Base-by-base conservation (phyloP, 345 rosid genomes). In the Populus davidiana region DNA sequence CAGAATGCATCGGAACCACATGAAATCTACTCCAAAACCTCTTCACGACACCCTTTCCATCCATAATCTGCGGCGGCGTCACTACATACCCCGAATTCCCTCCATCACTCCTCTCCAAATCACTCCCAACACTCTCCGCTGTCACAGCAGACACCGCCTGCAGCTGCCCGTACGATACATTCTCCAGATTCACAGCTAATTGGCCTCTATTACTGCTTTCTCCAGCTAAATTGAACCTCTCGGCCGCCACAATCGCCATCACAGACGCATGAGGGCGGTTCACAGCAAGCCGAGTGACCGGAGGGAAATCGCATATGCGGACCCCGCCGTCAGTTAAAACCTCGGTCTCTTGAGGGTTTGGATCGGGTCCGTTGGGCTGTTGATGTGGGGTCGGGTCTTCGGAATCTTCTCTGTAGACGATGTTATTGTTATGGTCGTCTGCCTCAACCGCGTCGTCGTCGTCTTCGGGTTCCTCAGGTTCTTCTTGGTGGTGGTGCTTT, bases 1-100 rank as follows among this genome's bases (percentile, higher is more conserved):
- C 99, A 88, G 99, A 96, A 87, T 96, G 98, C 97, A 93, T 86
- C 49, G 99, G 99, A 75, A 96, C 86, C 54, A 88, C 90, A 82
- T 86, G 98, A 82, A 87, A 88, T 71, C 88, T 76, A 79, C 79
- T 86, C 70, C 97, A 93, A 75, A 90, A 93, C 75, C 90, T 86
- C 88, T 92, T 93, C 38, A 87, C 88, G 78, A 92, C 94, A 5
- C 99, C 99, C 80, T 84, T 83, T 43, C 99, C 98, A 79, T 90
- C 93, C 98, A 96, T 86, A 71, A 91, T 84, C 70, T 81, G 86
- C 3, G 97, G 98, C 18, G 98, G 95, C 43, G 89, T 80, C 74
- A 91, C 86, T 72, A 91, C 96, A 70, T 78, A 90, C 49, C 81
- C 86, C 3, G 89, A 66, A 78, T 81, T 83, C 39, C 85, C 81